Base-by-base conservation (phyloP, 2,329 filamentous ascomycete genomes). In the Zalaria sp. region DNA sequence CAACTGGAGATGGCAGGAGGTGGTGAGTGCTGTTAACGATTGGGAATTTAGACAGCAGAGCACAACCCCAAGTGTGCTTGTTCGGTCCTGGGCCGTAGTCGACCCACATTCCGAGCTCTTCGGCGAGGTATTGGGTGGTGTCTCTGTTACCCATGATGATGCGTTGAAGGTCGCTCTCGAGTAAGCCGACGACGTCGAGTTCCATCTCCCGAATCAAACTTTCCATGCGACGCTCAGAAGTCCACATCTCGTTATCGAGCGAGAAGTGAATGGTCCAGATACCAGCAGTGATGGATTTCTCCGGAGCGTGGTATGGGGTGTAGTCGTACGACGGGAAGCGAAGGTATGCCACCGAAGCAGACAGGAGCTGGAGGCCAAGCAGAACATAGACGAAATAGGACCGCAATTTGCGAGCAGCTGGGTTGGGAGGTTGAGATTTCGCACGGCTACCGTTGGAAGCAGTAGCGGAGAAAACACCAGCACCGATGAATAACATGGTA, bases 71-170 rank as follows among this genome's bases (percentile, higher is more conserved):
- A 0, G 91, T 98, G 66, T 98, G 91, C 67, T 96, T 98, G 73
- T 98, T 94, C 5, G 91, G 91, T 2, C 91, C 91, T 27, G 91
- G 91, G 42, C 91, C 91, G 55, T 87, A 95, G 66, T 98, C 91
- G 39, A 93, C 88, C 57, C 95, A 98, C 91, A 98, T 98, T 52
- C 91, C 91, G 7, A 98, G 73, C 51, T 98, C 88, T 59, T 96
- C 89, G 18, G 91, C 88, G 5, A 98, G 74, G 63, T 85, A 93
- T 58, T 96, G 91, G 1, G 91, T 95, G 5, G 85, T 83, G 59
- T 98, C 91, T 50, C 91, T 83, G 65, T 96, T 98, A 55, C 91
- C 91, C 91, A 96, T 98, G 68, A 98, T 98, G 65, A 98, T 94
- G 51, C 89, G 84, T 65, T 98, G 91, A 31, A 85, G 73, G 58